Evolutionary conservation across 2,329 filamentous ascomycete species (phyloP).

Genomic region (Beauveria rudraprayagi): DNA sequence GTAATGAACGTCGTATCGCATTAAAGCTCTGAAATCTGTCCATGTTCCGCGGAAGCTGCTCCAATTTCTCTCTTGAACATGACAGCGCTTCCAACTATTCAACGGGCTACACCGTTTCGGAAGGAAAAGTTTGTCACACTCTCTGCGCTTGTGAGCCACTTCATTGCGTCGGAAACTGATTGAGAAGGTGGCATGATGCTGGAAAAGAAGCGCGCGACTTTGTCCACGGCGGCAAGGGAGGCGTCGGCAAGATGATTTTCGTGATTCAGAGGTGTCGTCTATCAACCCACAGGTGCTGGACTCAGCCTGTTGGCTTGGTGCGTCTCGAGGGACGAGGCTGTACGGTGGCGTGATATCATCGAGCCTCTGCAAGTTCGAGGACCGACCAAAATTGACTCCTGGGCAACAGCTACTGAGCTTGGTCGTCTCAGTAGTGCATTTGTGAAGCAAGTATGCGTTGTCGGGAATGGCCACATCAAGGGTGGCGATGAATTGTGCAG

Average conservation of each 20-base stretch:
- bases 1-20: background rate
- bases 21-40: background rate
- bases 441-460: no score
- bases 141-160: conserved; percentile 15
- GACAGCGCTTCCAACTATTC: background rate
- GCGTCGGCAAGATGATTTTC: background rate
- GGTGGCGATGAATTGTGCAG: no score
- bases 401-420: no score
- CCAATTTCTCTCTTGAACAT: background rate
- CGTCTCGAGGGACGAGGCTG: no score
- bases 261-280: no score
- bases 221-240: background rate
- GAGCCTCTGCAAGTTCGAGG: no score
- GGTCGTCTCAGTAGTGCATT: no score
- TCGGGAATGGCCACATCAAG: no score
- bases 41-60: background rate
- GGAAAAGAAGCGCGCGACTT: background rate
- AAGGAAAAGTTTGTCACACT: conserved; percentile 22
- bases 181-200: conserved; percentile 13
- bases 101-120: conserved; percentile 20
- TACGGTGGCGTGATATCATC: no score
- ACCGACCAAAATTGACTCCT: no score
- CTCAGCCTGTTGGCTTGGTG: no score
- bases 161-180: background rate
- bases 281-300: no score